Conservation (phyloP, 192 early-diverging fungal genomes). For the Entomortierella chlamydospora region DNA sequence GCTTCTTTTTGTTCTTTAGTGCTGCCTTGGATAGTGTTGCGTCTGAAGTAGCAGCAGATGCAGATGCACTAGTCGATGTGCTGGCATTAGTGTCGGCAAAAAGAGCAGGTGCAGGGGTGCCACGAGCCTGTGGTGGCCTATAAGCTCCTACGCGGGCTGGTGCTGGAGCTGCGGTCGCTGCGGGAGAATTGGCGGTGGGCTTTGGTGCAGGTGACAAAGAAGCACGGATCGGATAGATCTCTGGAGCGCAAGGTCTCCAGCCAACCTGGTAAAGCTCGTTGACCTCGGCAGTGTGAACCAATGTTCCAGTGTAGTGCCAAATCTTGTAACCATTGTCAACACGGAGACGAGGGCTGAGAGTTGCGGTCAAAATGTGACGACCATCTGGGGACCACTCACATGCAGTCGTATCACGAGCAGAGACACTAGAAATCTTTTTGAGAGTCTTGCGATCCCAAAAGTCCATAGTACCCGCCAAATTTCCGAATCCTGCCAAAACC, state of each 20-base stretch:
- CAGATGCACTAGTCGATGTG: conserved; percentile 11
- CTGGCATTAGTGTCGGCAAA: conserved; percentile 39
- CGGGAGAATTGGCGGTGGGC: conserved; percentile 63
- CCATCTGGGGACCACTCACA: conserved; percentile 96
- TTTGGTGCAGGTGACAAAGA: conserved; percentile 78
- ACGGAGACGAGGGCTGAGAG: conserved; percentile 90
- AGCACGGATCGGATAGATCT: conserved; percentile 82
- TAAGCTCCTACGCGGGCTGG: conserved; percentile 71
- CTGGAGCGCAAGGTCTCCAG: conserved; percentile 74
- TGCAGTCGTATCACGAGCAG: conserved; percentile 85
- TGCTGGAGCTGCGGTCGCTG: conserved; percentile 59
- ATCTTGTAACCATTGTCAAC: conserved; percentile 98
- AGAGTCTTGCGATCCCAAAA: conserved; percentile 93
- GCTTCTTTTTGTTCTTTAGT: conserved; percentile 80
- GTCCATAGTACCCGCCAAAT: conserved; percentile 92
- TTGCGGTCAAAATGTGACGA: conserved; percentile 92
- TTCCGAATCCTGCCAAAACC: conserved; percentile 93
- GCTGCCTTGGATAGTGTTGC: conserved; percentile 62
- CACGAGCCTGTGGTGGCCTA: conserved; percentile 77
- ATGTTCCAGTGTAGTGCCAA: conserved; percentile 93
- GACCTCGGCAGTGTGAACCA: conserved; percentile 80
- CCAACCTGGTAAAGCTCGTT: conserved; percentile 89
- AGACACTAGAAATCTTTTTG: conserved; percentile 84
- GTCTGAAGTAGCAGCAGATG: conserved; percentile 29
- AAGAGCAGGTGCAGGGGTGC: conserved; percentile 55